Conservation (phyloP, 2,329 filamentous ascomycete genomes). For the Aspergillus hiratsukae region DNA sequence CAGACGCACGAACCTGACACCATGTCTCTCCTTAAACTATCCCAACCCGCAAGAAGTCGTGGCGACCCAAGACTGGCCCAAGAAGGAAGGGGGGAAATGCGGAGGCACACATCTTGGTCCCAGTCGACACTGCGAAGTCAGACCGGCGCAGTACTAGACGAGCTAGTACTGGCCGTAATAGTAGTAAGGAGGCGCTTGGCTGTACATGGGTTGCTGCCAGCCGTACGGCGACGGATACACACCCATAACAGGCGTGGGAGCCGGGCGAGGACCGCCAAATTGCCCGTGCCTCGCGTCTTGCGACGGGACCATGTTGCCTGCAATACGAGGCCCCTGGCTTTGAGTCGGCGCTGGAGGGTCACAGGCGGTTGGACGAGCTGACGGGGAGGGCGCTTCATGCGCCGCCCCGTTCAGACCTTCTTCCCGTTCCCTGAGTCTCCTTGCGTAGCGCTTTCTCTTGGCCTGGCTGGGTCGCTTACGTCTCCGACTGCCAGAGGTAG, state of each 20-base stretch:
- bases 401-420: neutral
- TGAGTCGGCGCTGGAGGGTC: neutral
- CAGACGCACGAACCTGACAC: neutral
- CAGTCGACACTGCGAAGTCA: neutral
- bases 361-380: neutral
- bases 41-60: neutral
- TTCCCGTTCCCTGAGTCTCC: neutral
- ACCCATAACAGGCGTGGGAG: neutral
- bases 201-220: neutral
- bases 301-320: neutral
- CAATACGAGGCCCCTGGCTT: neutral
- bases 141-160: neutral
- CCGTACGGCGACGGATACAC: constrained; percentile 1
- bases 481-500: constrained; percentile 1
- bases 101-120: neutral
- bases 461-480: constrained; percentile 11
- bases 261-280: neutral
- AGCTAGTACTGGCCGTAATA: neutral
- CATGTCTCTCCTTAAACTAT: neutral
- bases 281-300: neutral
- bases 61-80: neutral
- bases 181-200: neutral
- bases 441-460: constrained; percentile 6
- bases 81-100: neutral
- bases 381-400: neutral